Evolutionary conservation across 805 yeast species (phyloP), one percentile per base, ranked within the genome.

Genomic region (Saccharomycopsis fermentans): DNA sequence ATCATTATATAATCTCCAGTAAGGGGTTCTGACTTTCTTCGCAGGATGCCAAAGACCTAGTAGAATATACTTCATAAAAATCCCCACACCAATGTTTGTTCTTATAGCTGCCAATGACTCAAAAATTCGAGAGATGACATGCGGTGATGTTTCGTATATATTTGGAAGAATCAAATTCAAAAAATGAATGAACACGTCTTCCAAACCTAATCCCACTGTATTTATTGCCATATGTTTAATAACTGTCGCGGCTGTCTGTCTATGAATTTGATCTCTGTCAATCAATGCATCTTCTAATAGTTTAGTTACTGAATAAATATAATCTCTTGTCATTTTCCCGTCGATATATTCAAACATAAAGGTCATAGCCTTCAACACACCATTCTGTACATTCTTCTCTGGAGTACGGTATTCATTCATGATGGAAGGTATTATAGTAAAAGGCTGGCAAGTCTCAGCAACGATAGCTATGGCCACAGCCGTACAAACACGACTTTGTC

Each of bases 391-490:
- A 66, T 91, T 90, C 54, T 83, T 81, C 62, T 91, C 97, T 0
- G 96, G 97, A 2, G 88, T 86, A 57, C 95, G 77, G 69, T 92
- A 94, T 70, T 94, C 99, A 70, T 92, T 90, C 96, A 94, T 87
- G 55, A 94, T 73, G 0, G 96, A 96, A 0, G 99, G 99, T 8
- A 94, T 70, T 0, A 92, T 96, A 0, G 97, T 89, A 71, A 87
- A 94, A 0, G 98, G 96, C 0, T 89, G 81, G 70, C 98, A 94
- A 0, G 87, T 83, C 59, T 91, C 94, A 0, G 98, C 98, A 8
- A 94, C 96, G 64, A 94, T 90, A 39, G 96, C 99, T 63, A 94
- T 88, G 0, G 99, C 99, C 47, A 94, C 97, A 5, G 99, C 97
- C 0, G 98, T 90, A 69, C 97, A 92, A 8, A 94, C 96, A 67